These are phyloP conservation scores for Streptanthus diversifolius DNA, from an alignment of 345 rosid species.

Conservation along the genomic window DNA sequence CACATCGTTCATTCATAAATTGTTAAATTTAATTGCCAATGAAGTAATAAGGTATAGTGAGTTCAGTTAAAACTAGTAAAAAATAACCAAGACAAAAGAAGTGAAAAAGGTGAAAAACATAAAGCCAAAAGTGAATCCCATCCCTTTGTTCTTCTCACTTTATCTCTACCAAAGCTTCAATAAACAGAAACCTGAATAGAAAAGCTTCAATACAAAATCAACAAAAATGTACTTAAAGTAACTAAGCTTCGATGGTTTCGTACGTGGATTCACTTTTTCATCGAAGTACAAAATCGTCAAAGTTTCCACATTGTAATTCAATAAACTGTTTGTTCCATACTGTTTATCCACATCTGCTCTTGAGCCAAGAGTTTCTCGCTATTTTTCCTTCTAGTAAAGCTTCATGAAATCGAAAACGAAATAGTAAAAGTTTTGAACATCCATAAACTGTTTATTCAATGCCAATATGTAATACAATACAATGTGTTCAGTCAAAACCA, in stretches of 20 bases:
- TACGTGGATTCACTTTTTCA: too few relatives aligned
- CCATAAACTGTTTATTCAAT: neutral
- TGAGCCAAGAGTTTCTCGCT: too few relatives aligned
- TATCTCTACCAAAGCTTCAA: constrained; percentile 8
- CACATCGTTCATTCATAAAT: neutral
- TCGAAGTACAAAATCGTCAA: too few relatives aligned
- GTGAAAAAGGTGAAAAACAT: neutral
- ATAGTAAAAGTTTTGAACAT: neutral
- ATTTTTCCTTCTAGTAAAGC: too few relatives aligned
- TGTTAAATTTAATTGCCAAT: neutral
- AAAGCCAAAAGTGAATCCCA: neutral
- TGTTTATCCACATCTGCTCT: too few relatives aligned
- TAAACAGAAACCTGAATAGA: neutral
- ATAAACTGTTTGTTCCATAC: too few relatives aligned
- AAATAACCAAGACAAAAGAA: neutral
- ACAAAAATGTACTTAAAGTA: neutral
- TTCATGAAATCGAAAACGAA: too few relatives aligned
- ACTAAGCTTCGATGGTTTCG: too few relatives aligned
- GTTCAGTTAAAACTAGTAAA: neutral
- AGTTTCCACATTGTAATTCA: too few relatives aligned
- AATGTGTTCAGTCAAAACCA: constrained; percentile 3
- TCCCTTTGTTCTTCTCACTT: constrained; percentile 1
- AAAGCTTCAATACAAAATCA: neutral
- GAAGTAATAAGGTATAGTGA: neutral
- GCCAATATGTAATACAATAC: neutral